Percentiles rank a stretch among this genome's conserved stretches.
phyloP scores from a whole-genome alignment of 805 yeast species.

The Priceomyces medius region DNA sequence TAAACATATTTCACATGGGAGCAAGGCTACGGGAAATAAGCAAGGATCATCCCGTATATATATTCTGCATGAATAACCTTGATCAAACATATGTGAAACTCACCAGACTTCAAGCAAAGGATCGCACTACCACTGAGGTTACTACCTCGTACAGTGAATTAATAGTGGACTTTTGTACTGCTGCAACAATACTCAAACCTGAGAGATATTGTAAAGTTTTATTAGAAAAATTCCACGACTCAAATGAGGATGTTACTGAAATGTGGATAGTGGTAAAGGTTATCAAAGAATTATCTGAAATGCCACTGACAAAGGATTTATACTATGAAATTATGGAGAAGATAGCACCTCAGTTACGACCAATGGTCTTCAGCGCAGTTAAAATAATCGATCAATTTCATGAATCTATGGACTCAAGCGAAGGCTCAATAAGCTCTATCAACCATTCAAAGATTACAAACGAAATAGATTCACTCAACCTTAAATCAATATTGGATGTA shows the following conservation, averaged over 20 bases:
- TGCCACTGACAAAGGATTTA: slow-evolving; percentile 16
- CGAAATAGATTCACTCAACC: slow-evolving; percentile 10
- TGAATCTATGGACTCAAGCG: slow-evolving; percentile 10
- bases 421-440: slow-evolving; percentile 13
- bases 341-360: slow-evolving; percentile 23
- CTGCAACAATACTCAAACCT: slow-evolving; percentile 37
- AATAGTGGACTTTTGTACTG: slow-evolving; percentile 28
- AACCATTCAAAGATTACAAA: slow-evolving; percentile 14
- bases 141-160: slow-evolving; percentile 20
- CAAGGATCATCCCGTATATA: slow-evolving; percentile 25
- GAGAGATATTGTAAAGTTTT: slow-evolving; percentile 26
- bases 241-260: slow-evolving; percentile 23
- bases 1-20: slow-evolving; percentile 36
- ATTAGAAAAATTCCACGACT: slow-evolving; percentile 20
- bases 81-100: slow-evolving; percentile 32
- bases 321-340: slow-evolving; percentile 25
- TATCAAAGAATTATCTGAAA: slow-evolving; percentile 30
- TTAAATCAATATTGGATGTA: slow-evolving; percentile 1
- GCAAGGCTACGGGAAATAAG: slow-evolving; percentile 23
- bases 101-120: slow-evolving; percentile 11
- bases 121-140: slow-evolving; percentile 14
- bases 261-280: slow-evolving; percentile 27
- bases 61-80: slow-evolving; percentile 28
- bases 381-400: slow-evolving; percentile 24
- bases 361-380: slow-evolving; percentile 25